phyloP scores from a whole-genome alignment of 2,329 filamentous ascomycete species.

The Xylariaceae sp. region DNA sequence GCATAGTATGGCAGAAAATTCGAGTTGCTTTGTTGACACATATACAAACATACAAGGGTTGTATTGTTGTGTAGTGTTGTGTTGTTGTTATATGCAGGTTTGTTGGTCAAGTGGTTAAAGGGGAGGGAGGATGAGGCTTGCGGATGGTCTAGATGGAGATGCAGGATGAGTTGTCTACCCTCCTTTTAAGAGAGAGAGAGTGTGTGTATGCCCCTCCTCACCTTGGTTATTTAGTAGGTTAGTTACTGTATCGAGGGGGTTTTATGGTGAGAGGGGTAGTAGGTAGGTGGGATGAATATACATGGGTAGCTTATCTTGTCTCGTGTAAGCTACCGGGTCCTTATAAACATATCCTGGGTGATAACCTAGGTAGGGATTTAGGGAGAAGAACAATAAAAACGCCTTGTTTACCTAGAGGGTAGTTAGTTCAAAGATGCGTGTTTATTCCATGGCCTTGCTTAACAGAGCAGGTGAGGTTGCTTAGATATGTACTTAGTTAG shows the following conservation, averaged over 20 bases:
- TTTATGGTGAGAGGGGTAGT: too few species aligned
- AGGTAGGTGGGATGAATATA: too few species aligned
- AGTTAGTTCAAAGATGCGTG: too few species aligned
- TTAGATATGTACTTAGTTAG: too few species aligned
- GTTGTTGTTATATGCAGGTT: not conserved
- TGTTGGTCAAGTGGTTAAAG: constrained; percentile 13
- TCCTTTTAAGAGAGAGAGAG: constrained; percentile 14
- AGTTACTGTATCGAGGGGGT: constrained; percentile 2
- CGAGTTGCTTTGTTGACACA: too few species aligned
- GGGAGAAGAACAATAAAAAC: too few species aligned
- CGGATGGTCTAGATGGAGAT: constrained; percentile 2
- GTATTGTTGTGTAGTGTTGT: not conserved
- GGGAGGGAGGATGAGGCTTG: constrained; percentile 3
- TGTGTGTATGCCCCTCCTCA: constrained; percentile 2
- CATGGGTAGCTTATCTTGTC: not conserved
- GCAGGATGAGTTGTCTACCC: constrained; percentile 23
- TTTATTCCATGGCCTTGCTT: too few species aligned
- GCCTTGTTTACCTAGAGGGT: too few species aligned
- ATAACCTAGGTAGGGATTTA: not conserved
- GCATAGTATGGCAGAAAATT: too few species aligned
- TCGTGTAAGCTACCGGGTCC: not conserved
- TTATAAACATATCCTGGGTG: not conserved
- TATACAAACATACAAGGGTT: too few species aligned
- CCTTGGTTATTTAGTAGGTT: too few species aligned
- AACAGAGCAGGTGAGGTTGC: too few species aligned